A percentile compares a stretch with the other conserved stretches of the same genome.
Evolutionary conservation across 768 basidiomycete species (phyloP).

Genomic region (Suillus luteus): DNA sequence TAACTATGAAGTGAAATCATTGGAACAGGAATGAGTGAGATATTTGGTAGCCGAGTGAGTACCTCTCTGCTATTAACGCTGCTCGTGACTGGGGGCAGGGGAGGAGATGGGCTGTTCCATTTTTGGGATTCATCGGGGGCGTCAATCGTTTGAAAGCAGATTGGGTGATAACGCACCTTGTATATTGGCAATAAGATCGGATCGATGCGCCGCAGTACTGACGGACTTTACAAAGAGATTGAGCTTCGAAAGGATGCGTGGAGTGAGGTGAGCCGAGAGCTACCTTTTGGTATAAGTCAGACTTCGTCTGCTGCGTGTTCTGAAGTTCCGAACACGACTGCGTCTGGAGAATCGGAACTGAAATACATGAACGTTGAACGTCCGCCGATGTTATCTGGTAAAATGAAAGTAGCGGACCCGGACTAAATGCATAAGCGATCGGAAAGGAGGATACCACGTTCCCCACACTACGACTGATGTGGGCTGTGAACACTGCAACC

Average conservation of each 20-base stretch:
- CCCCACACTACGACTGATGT: neutral
- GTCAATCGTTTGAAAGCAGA: constrained; percentile 1
- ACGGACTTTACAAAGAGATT: neutral
- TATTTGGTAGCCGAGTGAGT: neutral
- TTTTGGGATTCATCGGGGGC: neutral
- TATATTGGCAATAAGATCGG: constrained; percentile 1
- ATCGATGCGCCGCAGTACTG: neutral
- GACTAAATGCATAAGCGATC: neutral
- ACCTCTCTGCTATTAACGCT: neutral
- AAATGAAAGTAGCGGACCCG: constrained; percentile 5
- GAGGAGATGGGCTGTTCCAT: neutral
- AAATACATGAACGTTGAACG: constrained; percentile 6
- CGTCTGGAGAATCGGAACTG: constrained; percentile 1
- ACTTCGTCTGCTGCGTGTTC: neutral
- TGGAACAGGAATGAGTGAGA: neutral
- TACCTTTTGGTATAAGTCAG: neutral
- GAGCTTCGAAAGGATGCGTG: constrained; percentile 5
- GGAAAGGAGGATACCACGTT: constrained; percentile 6
- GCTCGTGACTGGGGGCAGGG: neutral
- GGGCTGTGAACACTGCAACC: constrained; percentile 3
- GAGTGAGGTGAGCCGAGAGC: neutral
- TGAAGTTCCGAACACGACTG: constrained; percentile 4
- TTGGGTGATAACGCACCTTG: constrained; percentile 4
- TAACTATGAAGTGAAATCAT: neutral
- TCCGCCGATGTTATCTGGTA: constrained; percentile 7